Evolutionary conservation across 805 yeast genomes (phyloP).

Genomic region (Starmera dryadoides): DNA sequence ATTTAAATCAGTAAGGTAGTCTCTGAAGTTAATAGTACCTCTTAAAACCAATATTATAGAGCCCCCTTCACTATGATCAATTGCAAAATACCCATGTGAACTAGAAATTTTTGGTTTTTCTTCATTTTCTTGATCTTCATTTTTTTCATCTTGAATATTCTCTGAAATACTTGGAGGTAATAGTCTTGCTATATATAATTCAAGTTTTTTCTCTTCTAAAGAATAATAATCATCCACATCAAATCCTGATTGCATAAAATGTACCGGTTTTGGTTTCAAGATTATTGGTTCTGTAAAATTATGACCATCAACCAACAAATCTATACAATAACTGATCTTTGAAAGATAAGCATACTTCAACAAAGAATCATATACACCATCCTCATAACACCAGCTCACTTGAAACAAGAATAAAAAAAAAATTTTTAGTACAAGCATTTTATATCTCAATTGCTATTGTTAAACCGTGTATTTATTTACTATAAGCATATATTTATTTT

Average conservation of each 20-base stretch:
- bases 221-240: slow-evolving; percentile 4
- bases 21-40: slow-evolving; percentile 54
- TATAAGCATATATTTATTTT: too few relatives aligned
- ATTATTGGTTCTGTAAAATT: slow-evolving; percentile 10
- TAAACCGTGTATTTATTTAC: too few relatives aligned
- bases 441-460: too few relatives aligned
- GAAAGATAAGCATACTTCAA: slow-evolving; percentile 12
- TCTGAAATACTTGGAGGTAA: neutral
- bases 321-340: slow-evolving; percentile 16
- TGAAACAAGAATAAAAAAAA: neutral
- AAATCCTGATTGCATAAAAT: slow-evolving; percentile 7
- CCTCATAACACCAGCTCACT: slow-evolving; percentile 2
- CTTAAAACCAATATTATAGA: slow-evolving; percentile 48
- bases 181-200: slow-evolving; percentile 6
- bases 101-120: neutral
- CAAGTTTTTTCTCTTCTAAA: neutral
- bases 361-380: slow-evolving; percentile 11
- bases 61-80: slow-evolving; percentile 34
- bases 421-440: too few relatives aligned
- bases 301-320: slow-evolving; percentile 3
- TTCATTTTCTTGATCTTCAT: slow-evolving; percentile 1
- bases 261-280: slow-evolving; percentile 8
- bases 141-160: slow-evolving; percentile 1
- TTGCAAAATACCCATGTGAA: slow-evolving; percentile 40
- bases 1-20: slow-evolving; percentile 55